Conservation (phyloP, 495 filamentous ascomycete genomes). For the Aspergillus hancockii region DNA sequence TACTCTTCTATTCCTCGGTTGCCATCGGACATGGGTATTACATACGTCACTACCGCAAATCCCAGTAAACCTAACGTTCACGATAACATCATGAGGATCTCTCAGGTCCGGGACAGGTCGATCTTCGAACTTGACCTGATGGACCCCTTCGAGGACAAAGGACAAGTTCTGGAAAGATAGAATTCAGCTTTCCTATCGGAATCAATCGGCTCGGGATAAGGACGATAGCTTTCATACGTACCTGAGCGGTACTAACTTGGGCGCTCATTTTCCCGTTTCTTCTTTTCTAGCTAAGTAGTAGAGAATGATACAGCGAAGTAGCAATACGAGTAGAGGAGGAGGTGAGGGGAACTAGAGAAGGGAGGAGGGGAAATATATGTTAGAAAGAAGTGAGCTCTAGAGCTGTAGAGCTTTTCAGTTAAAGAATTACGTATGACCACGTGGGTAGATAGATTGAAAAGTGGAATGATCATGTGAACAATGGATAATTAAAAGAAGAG, state of each 20-base stretch:
- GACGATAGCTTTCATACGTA: neutral
- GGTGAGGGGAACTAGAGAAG: neutral
- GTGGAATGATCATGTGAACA: too few relatives aligned
- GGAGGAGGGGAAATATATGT: too few relatives aligned
- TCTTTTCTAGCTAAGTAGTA: neutral
- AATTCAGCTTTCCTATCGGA: neutral
- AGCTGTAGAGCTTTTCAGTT: too few relatives aligned
- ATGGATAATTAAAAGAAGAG: too few relatives aligned
- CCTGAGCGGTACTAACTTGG: neutral
- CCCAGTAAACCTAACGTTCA: slow-evolving; percentile 82
- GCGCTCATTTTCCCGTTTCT: neutral
- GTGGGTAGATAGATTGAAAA: too few relatives aligned
- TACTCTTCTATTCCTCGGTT: neutral
- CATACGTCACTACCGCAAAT: slow-evolving; percentile 86
- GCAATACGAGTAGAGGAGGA: neutral
- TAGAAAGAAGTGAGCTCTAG: too few relatives aligned
- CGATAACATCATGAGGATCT: slow-evolving; percentile 71
- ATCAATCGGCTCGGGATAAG: neutral
- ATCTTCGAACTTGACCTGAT: slow-evolving; percentile 73
- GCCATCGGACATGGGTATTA: slow-evolving; percentile 1
- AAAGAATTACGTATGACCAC: too few relatives aligned
- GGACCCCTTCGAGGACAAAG: slow-evolving; percentile 75
- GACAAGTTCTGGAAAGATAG: slow-evolving; percentile 71
- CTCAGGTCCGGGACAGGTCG: slow-evolving; percentile 69
- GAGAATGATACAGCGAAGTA: neutral